Evolutionary conservation across 2,329 filamentous ascomycete genomes (phyloP).

Genomic region (Claviceps quebecensis): DNA sequence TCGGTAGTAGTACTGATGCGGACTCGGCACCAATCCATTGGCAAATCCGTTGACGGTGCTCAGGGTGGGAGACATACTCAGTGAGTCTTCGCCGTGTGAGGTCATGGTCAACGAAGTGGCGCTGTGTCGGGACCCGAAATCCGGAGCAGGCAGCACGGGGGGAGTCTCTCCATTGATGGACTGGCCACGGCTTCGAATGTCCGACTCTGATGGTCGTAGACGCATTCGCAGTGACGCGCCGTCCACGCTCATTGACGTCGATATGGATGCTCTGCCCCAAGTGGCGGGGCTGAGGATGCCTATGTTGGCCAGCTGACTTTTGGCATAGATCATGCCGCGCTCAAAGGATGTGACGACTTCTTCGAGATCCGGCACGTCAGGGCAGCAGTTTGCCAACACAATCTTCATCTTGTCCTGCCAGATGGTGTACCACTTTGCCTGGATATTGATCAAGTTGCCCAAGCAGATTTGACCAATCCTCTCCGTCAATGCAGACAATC

Average conservation of each 20-base stretch:
- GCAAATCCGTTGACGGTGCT: constrained; percentile 10
- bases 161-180: constrained; percentile 50
- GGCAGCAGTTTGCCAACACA: constrained; percentile 49
- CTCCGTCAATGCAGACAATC: constrained; percentile 67
- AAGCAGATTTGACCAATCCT: constrained; percentile 74
- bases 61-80: constrained; percentile 43
- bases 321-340: constrained; percentile 62
- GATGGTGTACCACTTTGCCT: constrained; percentile 67
- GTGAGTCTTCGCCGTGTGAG: constrained; percentile 27
- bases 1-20: constrained; percentile 42
- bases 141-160: constrained; percentile 49
- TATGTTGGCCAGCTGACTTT: constrained; percentile 56
- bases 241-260: constrained; percentile 41
- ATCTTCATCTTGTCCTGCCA: constrained; percentile 73
- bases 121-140: constrained; percentile 51
- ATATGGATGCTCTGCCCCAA: constrained; percentile 43
- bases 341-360: constrained; percentile 69
- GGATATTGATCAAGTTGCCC: constrained; percentile 70
- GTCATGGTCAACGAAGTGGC: constrained; percentile 13
- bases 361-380: constrained; percentile 48
- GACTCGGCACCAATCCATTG: constrained; percentile 24
- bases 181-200: constrained; percentile 40
- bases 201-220: constrained; percentile 33
- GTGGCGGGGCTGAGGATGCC: constrained; percentile 65
- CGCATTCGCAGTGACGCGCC: constrained; percentile 34